phyloP scores from a whole-genome alignment of 2,329 filamentous ascomycete species.

The Monilinia laxa region DNA sequence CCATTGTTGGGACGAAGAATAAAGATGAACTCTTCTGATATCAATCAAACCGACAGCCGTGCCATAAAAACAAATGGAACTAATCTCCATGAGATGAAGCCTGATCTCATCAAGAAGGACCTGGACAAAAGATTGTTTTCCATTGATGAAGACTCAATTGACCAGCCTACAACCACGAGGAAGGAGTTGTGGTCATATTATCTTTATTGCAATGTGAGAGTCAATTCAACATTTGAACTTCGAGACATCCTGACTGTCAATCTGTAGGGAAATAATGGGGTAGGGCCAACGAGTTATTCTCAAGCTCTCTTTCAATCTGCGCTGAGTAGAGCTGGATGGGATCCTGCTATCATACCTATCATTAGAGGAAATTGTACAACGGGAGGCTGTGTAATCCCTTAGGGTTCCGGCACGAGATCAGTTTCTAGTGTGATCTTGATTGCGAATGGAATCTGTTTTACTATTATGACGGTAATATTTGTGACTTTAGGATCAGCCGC shows the following conservation, averaged over 20 bases:
- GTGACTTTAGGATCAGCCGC: slow-evolving; percentile 45
- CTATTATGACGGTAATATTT: slow-evolving; percentile 46
- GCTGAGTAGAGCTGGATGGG: slow-evolving; percentile 43
- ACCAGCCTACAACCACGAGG: slow-evolving; percentile 44
- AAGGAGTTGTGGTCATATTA: slow-evolving; percentile 47
- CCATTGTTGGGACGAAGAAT: slow-evolving; percentile 1
- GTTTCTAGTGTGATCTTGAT: slow-evolving; percentile 45
- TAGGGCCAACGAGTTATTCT: slow-evolving; percentile 45
- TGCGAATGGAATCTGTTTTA: slow-evolving; percentile 46
- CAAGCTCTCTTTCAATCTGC: slow-evolving; percentile 46
- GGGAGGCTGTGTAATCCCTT: slow-evolving; percentile 43
- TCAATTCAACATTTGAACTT: neutral
- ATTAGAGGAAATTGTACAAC: slow-evolving; percentile 33
- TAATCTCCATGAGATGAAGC: slow-evolving; percentile 24
- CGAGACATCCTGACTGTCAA: slow-evolving; percentile 7
- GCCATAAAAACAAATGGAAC: slow-evolving; percentile 20
- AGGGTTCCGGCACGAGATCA: slow-evolving; percentile 43
- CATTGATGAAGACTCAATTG: slow-evolving; percentile 41
- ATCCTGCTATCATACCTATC: slow-evolving; percentile 40
- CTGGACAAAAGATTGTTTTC: slow-evolving; percentile 43
- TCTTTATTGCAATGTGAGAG: slow-evolving; percentile 44
- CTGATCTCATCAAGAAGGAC: slow-evolving; percentile 30
- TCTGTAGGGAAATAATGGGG: slow-evolving; percentile 43
- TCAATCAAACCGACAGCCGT: slow-evolving; percentile 18
- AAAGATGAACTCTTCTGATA: slow-evolving; percentile 18